These are phyloP conservation scores for Nicotiana attenuata DNA, from an alignment of 257 asterid species.

Conservation along the genomic window DNA sequence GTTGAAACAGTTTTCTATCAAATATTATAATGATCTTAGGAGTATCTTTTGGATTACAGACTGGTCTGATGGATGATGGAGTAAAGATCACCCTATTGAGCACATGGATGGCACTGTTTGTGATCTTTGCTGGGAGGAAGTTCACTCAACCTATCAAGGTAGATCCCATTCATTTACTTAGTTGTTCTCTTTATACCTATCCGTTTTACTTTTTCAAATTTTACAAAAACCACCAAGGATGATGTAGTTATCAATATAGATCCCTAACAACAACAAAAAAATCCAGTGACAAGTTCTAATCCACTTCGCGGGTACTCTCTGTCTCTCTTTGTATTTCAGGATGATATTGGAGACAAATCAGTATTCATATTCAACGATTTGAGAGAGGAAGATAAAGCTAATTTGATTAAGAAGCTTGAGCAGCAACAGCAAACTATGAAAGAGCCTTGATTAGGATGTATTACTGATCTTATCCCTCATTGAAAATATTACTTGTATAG, in stretches of 20 bases:
- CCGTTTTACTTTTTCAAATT: neutral
- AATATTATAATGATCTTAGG: neutral
- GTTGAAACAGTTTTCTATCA: neutral
- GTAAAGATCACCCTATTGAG: slow-evolving; percentile 54
- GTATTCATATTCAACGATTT: slow-evolving; percentile 77
- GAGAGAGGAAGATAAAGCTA: slow-evolving; percentile 56
- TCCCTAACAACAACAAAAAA: neutral
- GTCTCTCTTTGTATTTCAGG: slow-evolving; percentile 36
- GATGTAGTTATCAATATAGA: neutral
- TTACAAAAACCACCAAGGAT: neutral
- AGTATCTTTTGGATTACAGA: slow-evolving; percentile 29
- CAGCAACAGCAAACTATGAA: slow-evolving; percentile 29
- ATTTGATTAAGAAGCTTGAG: slow-evolving; percentile 44
- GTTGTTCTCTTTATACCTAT: neutral
- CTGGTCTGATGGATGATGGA: slow-evolving; percentile 79
- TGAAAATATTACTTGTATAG: neutral
- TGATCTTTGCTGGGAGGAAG: slow-evolving; percentile 86
- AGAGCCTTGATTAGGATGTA: slow-evolving; percentile 27
- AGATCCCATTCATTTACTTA: neutral
- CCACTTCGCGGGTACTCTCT: neutral
- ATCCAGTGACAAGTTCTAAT: neutral
- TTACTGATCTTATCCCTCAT: neutral
- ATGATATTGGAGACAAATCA: slow-evolving; percentile 92
- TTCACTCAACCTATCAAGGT: slow-evolving; percentile 93
- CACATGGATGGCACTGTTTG: slow-evolving; percentile 77